Conservation (phyloP, 257 asterid genomes). For the Nemophila menziesii region DNA sequence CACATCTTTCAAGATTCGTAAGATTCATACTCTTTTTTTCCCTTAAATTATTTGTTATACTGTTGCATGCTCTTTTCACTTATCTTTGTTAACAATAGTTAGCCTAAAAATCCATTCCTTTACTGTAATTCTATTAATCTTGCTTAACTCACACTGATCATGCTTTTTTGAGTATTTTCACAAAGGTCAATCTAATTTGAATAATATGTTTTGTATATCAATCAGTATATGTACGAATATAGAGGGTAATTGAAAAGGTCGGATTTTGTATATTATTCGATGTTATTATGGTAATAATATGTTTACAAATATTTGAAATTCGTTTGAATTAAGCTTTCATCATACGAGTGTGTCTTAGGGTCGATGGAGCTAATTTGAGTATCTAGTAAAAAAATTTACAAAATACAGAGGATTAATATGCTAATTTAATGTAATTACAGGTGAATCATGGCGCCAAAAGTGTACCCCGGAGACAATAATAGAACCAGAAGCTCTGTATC, state of each 20-base stretch:
- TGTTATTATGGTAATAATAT: background rate
- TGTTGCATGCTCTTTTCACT: background rate
- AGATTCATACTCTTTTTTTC: background rate
- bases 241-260: background rate
- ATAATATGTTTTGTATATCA: too few relatives aligned
- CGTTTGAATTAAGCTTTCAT: background rate
- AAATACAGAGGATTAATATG: too few relatives aligned
- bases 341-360: background rate
- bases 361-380: background rate
- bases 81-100: background rate
- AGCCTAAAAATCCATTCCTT: background rate
- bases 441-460: constrained; percentile 31
- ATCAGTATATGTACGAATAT: too few relatives aligned
- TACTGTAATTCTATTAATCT: too few relatives aligned
- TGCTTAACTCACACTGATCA: background rate
- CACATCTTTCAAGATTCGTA: background rate
- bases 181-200: background rate
- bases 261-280: background rate
- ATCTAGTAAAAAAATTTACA: background rate
- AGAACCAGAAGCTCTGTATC: constrained; percentile 18
- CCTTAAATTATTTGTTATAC: background rate
- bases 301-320: background rate
- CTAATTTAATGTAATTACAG: constrained; percentile 6
- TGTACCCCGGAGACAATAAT: constrained; percentile 26
- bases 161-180: background rate